Percentiles rank a stretch among this genome's conserved stretches.
Conservation (phyloP, 2,329 filamentous ascomycete genomes). For the Ophiocordyceps unilateralis region DNA sequence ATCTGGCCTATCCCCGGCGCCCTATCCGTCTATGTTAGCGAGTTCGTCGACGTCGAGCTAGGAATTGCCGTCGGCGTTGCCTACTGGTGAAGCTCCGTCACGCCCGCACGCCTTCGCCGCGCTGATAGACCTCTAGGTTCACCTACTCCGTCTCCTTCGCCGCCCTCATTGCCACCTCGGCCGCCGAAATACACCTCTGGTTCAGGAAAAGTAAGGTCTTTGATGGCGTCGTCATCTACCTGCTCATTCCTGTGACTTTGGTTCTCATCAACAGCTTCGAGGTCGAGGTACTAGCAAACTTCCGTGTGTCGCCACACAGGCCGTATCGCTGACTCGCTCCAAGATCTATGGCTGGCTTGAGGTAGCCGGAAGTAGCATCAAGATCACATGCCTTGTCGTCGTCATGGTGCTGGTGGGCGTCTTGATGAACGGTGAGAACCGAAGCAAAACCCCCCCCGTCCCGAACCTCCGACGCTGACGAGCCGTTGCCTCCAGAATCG, state of each 20-base stretch:
- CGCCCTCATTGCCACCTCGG: neutral
- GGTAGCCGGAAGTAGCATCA: neutral
- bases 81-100: neutral
- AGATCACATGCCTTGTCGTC: neutral
- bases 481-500: neutral
- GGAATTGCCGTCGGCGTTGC: neutral
- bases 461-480: too few species aligned
- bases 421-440: neutral
- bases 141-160: neutral
- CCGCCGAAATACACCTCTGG: neutral
- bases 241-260: neutral
- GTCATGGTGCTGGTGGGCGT: neutral
- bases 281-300: neutral
- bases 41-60: neutral
- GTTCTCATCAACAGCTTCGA: neutral
- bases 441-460: too few species aligned
- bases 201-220: neutral
- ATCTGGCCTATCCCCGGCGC: neutral
- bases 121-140: neutral
- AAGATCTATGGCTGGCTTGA: neutral
- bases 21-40: neutral
- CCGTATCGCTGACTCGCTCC: too few species aligned
- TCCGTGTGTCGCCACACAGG: too few species aligned
- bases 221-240: neutral
- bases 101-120: neutral